Conservation (phyloP, 768 basidiomycete species). For the Sporobolomyces phaffii region DNA sequence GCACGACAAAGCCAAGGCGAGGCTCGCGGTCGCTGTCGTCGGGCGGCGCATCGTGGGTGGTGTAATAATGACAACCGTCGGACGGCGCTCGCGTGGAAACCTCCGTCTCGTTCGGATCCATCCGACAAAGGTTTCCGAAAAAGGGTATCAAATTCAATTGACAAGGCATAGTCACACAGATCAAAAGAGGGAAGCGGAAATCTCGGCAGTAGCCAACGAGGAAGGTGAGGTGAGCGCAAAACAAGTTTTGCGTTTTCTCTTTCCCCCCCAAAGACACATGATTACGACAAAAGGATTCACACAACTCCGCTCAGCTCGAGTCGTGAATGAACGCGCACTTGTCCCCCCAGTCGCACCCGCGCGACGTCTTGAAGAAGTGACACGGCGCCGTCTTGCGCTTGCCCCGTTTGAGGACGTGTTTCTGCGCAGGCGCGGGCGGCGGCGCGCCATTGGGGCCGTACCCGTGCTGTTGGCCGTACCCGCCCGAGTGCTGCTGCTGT, state of each 20-base stretch:
- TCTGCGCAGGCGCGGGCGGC: background rate
- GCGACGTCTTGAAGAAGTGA: background rate
- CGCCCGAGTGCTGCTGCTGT: too few species aligned
- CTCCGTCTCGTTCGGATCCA: too few species aligned
- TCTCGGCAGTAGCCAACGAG: too few species aligned
- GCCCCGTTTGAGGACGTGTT: background rate
- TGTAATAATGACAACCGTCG: background rate
- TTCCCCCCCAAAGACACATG: too few species aligned
- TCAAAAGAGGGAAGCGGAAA: too few species aligned
- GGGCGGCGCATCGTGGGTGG: background rate
- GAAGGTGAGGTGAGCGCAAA: too few species aligned
- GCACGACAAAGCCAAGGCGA: background rate
- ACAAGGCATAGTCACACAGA: too few species aligned
- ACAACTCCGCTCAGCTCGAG: background rate
- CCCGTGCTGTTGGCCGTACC: background rate
- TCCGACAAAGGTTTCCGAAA: too few species aligned
- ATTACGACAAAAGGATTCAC: background rate
- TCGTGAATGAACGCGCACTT: constrained; percentile 25
- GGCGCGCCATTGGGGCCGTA: background rate
- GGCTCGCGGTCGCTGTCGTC: too few species aligned
- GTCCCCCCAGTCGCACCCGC: constrained; percentile 23
- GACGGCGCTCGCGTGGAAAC: too few species aligned
- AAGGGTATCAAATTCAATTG: too few species aligned
- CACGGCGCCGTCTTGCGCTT: constrained; percentile 3
- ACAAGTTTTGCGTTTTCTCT: too few species aligned